phyloP scores from a whole-genome alignment of 2,329 filamentous ascomycete genomes.

The Colletotrichum falcatum region DNA sequence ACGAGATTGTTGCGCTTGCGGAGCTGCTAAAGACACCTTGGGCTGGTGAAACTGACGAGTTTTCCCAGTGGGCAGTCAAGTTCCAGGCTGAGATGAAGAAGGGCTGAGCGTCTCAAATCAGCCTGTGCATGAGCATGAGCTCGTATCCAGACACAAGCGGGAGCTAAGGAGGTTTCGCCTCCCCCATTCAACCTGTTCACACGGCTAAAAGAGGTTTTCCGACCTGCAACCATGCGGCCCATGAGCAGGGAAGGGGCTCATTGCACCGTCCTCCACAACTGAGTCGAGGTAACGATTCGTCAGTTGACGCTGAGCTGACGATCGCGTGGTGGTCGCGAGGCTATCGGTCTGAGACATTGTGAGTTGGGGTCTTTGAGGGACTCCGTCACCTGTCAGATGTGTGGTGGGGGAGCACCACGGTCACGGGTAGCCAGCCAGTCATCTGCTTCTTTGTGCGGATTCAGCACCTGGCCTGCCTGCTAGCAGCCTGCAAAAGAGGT shows the following conservation, averaged over 20 bases:
- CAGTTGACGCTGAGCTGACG: conserved; percentile 31
- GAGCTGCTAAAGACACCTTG: conserved; percentile 70
- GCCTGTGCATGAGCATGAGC: background rate
- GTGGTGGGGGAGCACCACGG: conserved; percentile 20
- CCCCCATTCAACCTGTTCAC: conserved; percentile 10
- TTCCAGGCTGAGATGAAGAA: conserved; percentile 67
- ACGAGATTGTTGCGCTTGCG: conserved; percentile 67
- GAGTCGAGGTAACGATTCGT: conserved; percentile 21
- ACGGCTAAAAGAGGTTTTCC: conserved; percentile 5
- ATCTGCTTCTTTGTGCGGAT: conserved; percentile 22
- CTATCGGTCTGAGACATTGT: conserved; percentile 24
- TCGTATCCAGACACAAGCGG: conserved; percentile 19
- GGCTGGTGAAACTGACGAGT: conserved; percentile 77
- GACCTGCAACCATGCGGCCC: background rate
- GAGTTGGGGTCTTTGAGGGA: conserved; percentile 18
- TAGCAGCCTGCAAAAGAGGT: conserved; percentile 8
- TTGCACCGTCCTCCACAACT: background rate
- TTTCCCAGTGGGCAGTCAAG: conserved; percentile 78
- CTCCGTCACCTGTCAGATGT: conserved; percentile 27
- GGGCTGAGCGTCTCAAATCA: conserved; percentile 37
- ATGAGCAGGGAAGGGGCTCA: conserved; percentile 1
- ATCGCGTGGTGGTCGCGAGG: conserved; percentile 22
- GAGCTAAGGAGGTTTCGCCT: conserved; percentile 13
- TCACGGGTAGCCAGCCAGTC: conserved; percentile 34
- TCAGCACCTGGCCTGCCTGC: conserved; percentile 1